phyloP scores from a whole-genome alignment of 202 grass and related monocot genomes.

The Alloteropsis angusta region DNA sequence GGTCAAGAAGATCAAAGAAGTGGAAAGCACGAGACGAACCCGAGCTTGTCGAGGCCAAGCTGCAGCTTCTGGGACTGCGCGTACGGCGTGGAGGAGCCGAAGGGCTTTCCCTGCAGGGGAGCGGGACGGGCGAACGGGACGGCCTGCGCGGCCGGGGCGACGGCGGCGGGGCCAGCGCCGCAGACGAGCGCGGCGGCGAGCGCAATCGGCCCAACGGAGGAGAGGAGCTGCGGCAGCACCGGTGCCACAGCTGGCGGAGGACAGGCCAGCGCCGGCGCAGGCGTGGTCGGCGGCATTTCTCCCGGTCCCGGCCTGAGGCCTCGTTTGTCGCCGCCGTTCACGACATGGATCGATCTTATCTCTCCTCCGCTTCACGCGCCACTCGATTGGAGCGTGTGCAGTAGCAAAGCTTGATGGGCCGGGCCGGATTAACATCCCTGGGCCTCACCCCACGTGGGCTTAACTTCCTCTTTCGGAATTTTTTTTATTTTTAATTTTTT shows the following conservation, averaged over 20 bases:
- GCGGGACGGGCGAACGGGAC: not conserved
- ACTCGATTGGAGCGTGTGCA: not conserved
- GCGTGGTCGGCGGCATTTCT: not conserved
- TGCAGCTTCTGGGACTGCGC: conserved; percentile 57
- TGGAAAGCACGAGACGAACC: not conserved
- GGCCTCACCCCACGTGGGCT: not conserved
- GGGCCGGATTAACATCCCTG: not conserved
- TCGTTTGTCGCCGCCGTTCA: not conserved
- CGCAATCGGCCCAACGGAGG: not conserved
- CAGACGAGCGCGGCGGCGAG: not conserved
- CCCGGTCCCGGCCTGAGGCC: too few relatives aligned
- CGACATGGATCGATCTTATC: not conserved
- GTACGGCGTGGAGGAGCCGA: conserved; percentile 44
- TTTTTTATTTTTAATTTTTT: too few relatives aligned
- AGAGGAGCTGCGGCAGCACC: not conserved
- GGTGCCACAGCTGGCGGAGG: not conserved
- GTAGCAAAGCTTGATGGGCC: not conserved
- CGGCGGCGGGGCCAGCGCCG: not conserved
- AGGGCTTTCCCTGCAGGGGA: not conserved
- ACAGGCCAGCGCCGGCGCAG: not conserved
- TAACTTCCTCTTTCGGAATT: not conserved
- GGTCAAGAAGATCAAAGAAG: not conserved
- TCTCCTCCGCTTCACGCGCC: not conserved
- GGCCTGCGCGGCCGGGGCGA: not conserved
- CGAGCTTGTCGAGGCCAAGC: conserved; percentile 49